Percentiles rank a stretch among this genome's conserved stretches.
phyloP scores from a whole-genome alignment of 2,329 filamentous ascomycete species.

The Arachnomyces sp. region DNA sequence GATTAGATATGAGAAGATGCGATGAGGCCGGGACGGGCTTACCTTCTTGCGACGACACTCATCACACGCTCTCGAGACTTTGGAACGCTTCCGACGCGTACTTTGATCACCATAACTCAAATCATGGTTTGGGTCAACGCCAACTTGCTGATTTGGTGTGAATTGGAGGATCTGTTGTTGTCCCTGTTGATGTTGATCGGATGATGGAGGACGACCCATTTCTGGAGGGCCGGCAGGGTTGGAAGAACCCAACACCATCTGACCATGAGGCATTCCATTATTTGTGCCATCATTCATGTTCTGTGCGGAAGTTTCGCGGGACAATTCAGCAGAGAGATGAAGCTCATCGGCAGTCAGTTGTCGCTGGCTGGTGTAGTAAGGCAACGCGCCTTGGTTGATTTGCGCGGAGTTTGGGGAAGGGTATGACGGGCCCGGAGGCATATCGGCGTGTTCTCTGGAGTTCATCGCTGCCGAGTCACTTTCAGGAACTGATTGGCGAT shows the following conservation, averaged over 20 bases:
- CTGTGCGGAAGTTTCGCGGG: constrained; percentile 38
- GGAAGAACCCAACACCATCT: constrained; percentile 33
- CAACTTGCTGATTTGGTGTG: constrained; percentile 36
- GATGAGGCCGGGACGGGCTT: constrained; percentile 10
- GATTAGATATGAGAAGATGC: background rate
- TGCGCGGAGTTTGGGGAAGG: constrained; percentile 38
- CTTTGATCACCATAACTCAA: constrained; percentile 52
- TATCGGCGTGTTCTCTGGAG: constrained; percentile 35
- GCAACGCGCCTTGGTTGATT: constrained; percentile 36
- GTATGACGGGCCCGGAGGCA: constrained; percentile 38
- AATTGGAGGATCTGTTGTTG: constrained; percentile 37
- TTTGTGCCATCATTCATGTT: constrained; percentile 34
- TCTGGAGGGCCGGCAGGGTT: constrained; percentile 25
- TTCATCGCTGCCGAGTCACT: constrained; percentile 25
- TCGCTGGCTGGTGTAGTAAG: constrained; percentile 35
- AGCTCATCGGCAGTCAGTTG: constrained; percentile 42
- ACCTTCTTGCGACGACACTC: constrained; percentile 80
- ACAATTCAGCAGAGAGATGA: constrained; percentile 39
- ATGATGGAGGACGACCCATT: constrained; percentile 29
- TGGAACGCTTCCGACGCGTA: constrained; percentile 68
- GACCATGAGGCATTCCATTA: constrained; percentile 34
- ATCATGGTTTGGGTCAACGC: constrained; percentile 39
- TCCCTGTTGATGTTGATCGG: constrained; percentile 25
- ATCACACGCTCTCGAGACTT: constrained; percentile 82
- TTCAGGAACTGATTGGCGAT: constrained; percentile 9